Base-by-base conservation (phyloP, 2,329 filamentous ascomycete species). In the Alternaria ventricosa region DNA sequence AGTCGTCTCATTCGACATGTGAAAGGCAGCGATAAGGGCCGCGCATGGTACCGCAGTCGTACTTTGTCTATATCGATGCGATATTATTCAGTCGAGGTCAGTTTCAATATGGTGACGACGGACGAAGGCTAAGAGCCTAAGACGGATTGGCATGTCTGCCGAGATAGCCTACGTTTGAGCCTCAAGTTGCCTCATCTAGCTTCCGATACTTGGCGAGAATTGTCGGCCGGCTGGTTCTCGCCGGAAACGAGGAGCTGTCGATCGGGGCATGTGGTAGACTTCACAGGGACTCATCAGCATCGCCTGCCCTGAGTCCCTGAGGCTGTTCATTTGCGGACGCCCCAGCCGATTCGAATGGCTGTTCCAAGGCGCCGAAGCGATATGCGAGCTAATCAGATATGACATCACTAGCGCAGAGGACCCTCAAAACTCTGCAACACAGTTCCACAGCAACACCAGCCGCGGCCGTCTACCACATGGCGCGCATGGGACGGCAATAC, bases 391-490 rank as follows among this genome's bases (percentile, higher is more conserved):
- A 66, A 63, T 66, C 67, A 60, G 22, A 36, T 47, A 65, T 73
- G 66, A 68, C 74, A 70, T 76, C 75, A 77, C 49, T 71, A 54
- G 58, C 66, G 66, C 69, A 70, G 60, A 60, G 47, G 23, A 36
- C 55, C 55, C 56, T 59, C 69, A 61, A 60, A 70, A 63, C 64
- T 74, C 70, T 68, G 67, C 57, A 61, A 61, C 62, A 62, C 50
- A 61, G 66, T 64, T 66, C 68, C 68, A 72, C 70, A 70, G 60
- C 69, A 57, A 66, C 66, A 55, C 61, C 68, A 65, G 71, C 71
- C 74, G 73, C 73, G 72, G 74, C 71, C 74, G 75, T 72, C 63
- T 68, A 65, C 49, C 56, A 67, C 63, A 67, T 69, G 62, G 65
- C 57, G 54, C 61, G 69, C 65, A 67, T 69, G 66, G 64, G 65